Base-by-base conservation (phyloP, 768 basidiomycete species). In the Phanerochaete sordida region DNA sequence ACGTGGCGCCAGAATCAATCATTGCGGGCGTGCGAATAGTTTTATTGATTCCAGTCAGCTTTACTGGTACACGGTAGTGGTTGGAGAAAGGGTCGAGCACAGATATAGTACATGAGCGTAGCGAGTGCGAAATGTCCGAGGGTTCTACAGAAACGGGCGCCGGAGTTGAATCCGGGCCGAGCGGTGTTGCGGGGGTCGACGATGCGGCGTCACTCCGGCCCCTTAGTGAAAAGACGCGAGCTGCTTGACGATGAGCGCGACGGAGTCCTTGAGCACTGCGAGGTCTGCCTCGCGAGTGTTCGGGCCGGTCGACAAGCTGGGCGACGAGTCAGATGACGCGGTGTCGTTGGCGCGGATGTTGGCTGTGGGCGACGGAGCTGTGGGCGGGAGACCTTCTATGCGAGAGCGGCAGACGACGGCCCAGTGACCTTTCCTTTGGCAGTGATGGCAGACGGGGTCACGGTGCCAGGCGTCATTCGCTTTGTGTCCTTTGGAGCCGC, bases 1-100 rank as follows among this genome's bases (percentile, higher is more conserved):
- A 15, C 15, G 50, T 59, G 21, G 47, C 35, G 11, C 58, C 58
- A 33, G 31, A 26, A 39, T 59, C 58, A 16, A 59, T 16, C 37
- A 59, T 35, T 3, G 58, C 58, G 3, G 13, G 51, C 5, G 35
- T 53, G 39, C 39, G 39, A 12, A 43, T 11, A 43, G 19, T 12
- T 19, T 43, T 43, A 49, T 49, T 49, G 8, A 49, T 15, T 49
- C 48, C 48, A n/a, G 48, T 23, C 3, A 49, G 8, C 13, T 7
- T 49, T 49, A 49, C 48, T 13, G 23, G 23, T 23, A 49, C 23
- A 26, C 48, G 48, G 24, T 9, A 49, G n/a, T 49, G 48, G 5
- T 8, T 9, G 5, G 48, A 49, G 23, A 27, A 13, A 26, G 12
- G 26, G 24, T 49, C 48, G 11, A 49, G 12, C 8, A 13, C 9